Conservation (phyloP, 805 yeast species). For the Dipodascus geniculatus region DNA sequence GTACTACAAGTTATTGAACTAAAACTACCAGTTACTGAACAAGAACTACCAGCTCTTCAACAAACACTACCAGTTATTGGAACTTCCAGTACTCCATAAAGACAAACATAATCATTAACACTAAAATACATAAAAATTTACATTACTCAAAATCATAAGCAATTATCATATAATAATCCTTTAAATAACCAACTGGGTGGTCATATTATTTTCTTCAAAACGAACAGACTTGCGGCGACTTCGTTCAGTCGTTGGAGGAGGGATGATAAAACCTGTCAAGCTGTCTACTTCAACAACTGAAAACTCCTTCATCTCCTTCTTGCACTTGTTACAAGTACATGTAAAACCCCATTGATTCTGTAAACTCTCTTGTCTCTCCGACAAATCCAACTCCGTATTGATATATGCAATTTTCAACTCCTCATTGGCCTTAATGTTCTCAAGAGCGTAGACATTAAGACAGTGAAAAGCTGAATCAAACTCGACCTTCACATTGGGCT, state of each 20-base stretch:
- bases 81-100: too few relatives aligned
- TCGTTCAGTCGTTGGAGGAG: slow-evolving; percentile 5
- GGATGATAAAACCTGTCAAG: not conserved
- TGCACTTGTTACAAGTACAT: slow-evolving; percentile 59
- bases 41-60: too few relatives aligned
- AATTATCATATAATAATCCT: not conserved
- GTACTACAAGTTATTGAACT: too few relatives aligned
- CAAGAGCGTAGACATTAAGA: slow-evolving; percentile 46
- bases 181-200: not conserved
- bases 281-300: slow-evolving; percentile 5
- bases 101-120: not conserved
- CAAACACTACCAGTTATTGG: too few relatives aligned
- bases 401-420: slow-evolving; percentile 63
- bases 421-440: slow-evolving; percentile 49
- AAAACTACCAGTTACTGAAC: too few relatives aligned
- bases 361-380: slow-evolving; percentile 51
- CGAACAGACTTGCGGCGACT: slow-evolving; percentile 18
- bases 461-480: slow-evolving; percentile 38
- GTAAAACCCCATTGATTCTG: slow-evolving; percentile 71
- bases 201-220: slow-evolving; percentile 4
- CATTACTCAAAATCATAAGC: not conserved
- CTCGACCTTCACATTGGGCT: slow-evolving; percentile 52
- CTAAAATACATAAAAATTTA: not conserved
- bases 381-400: slow-evolving; percentile 49
- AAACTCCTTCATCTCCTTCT: slow-evolving; percentile 38